These are phyloP conservation scores for Populus alba DNA, from an alignment of 345 rosid genomes.

Conservation along the genomic window DNA sequence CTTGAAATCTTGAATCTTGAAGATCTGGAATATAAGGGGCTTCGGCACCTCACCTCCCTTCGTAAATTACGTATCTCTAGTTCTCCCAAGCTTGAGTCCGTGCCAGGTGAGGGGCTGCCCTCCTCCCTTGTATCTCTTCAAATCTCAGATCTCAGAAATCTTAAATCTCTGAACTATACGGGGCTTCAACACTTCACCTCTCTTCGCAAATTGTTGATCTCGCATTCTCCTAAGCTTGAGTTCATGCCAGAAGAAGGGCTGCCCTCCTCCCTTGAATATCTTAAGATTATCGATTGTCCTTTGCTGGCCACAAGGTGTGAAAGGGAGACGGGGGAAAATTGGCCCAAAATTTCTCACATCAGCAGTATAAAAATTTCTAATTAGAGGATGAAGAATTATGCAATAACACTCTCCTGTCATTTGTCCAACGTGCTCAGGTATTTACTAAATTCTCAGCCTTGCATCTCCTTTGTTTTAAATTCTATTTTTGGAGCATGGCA, in stretches of 20 bases:
- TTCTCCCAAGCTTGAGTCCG: no score
- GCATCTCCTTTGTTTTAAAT: background rate
- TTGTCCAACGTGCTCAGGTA: no score
- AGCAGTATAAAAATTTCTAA: background rate
- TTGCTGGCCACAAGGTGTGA: background rate
- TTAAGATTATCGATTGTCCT: background rate
- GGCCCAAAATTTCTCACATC: slow-evolving; percentile 5
- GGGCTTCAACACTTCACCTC: background rate
- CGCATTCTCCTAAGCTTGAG: background rate
- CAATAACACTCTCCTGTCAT: no score
- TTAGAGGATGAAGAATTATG: no score
- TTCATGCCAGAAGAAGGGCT: background rate
- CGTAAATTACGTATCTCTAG: no score
- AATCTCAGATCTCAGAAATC: no score
- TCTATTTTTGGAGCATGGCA: background rate
- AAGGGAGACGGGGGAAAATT: background rate
- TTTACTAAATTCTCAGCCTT: background rate
- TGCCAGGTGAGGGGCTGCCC: no score
- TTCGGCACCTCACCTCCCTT: no score
- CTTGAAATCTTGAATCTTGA: background rate
- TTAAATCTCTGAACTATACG: background rate
- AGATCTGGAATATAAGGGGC: background rate
- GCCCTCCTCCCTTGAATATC: background rate
- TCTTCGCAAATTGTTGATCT: background rate
- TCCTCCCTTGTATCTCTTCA: no score